Percentiles rank a stretch among this genome's conserved stretches.
phyloP scores from a whole-genome alignment of 2,329 filamentous ascomycete species.

The Teratosphaeria pseudoeucalypti region DNA sequence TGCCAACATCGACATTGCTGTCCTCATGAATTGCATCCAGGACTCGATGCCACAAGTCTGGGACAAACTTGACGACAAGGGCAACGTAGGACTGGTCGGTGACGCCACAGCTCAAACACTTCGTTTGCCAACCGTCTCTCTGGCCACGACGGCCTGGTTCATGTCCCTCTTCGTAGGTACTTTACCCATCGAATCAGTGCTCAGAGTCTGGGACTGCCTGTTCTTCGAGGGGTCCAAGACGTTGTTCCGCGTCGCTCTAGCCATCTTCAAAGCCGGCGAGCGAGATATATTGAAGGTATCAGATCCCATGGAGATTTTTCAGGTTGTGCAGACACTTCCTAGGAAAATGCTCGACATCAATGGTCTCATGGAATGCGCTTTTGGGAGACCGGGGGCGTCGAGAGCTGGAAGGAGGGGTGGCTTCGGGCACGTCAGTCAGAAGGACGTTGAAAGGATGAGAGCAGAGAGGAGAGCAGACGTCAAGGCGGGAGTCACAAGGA shows the following conservation, averaged over 20 bases:
- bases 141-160: constrained; percentile 93
- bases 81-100: constrained; percentile 43
- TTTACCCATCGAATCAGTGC: constrained; percentile 78
- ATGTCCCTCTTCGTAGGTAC: constrained; percentile 96
- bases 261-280: constrained; percentile 85
- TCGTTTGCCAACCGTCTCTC: constrained; percentile 74
- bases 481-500: constrained; percentile 11
- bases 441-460: constrained; percentile 66
- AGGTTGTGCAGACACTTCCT: constrained; percentile 81
- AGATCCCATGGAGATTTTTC: constrained; percentile 93
- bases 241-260: constrained; percentile 80
- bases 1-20: constrained; percentile 86
- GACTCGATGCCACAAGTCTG: constrained; percentile 76
- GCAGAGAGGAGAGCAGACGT: constrained; percentile 44
- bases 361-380: constrained; percentile 69
- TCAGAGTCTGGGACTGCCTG: constrained; percentile 90
- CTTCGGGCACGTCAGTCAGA: constrained; percentile 72
- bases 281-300: constrained; percentile 64
- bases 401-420: constrained; percentile 46
- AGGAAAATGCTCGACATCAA: constrained; percentile 75
- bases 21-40: constrained; percentile 77
- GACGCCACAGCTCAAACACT: constrained; percentile 30
- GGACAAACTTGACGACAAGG: constrained; percentile 76
- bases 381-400: constrained; percentile 27
- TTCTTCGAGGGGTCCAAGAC: constrained; percentile 94